A percentile compares a stretch with the other conserved stretches of the same genome.
phyloP scores from a whole-genome alignment of 1,139 yeast genomes.

The Sugiyamaella pinicola region DNA sequence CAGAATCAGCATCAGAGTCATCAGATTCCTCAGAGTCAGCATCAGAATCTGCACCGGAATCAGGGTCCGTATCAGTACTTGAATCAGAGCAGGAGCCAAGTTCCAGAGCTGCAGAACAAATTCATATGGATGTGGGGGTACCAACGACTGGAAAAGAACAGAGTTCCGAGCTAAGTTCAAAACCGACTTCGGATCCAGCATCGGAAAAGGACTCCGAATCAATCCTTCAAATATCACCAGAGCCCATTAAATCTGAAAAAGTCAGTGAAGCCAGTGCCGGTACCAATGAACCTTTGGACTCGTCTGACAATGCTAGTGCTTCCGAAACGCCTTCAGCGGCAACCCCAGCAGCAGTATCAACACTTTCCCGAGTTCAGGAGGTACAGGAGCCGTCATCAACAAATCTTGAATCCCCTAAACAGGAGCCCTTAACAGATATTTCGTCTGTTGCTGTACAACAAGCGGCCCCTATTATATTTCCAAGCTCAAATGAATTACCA shows the following conservation, averaged over 20 bases:
- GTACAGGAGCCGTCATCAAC: too few species aligned
- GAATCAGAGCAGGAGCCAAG: neutral
- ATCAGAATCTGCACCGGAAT: neutral
- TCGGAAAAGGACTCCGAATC: neutral
- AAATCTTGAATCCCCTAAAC: neutral
- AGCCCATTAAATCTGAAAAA: too few species aligned
- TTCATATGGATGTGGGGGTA: neutral
- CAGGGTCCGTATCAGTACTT: neutral
- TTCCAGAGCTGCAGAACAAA: neutral
- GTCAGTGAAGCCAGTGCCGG: neutral
- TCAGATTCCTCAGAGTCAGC: neutral
- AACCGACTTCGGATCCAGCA: neutral
- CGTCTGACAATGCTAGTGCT: neutral
- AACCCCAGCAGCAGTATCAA: neutral
- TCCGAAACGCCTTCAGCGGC: neutral
- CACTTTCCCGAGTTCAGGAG: too few species aligned
- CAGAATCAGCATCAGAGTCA: neutral
- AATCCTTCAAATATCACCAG: too few species aligned
- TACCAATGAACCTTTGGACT: neutral
- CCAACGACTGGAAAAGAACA: too few species aligned
- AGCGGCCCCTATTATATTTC: conserved; percentile 9
- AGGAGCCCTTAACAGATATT: neutral
- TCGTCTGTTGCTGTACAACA: conserved; percentile 9
- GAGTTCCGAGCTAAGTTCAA: neutral
- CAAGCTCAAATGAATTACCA: conserved; percentile 13